Base-by-base conservation (phyloP, 2,329 filamentous ascomycete species). In the Penicillium fuscoglaucum region DNA sequence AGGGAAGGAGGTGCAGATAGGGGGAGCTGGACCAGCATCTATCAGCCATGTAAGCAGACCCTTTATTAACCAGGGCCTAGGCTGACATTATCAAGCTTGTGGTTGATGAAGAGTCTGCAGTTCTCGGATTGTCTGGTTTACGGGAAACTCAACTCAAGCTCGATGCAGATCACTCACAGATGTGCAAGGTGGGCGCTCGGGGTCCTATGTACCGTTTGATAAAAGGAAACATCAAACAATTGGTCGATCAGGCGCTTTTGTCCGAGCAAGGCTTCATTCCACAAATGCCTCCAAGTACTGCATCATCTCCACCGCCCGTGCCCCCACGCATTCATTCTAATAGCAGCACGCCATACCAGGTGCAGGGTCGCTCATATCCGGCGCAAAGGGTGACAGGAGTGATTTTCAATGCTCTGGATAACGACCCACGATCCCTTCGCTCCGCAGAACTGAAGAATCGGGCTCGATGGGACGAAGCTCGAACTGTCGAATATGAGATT, bases 91-190 rank as follows among this genome's bases (percentile, higher is more conserved):
- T 12, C 13, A 46, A 74, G 72, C 58, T 72, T 49, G 69, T 74
- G 4, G 72, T 74, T 3, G 70, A 74, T 31, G 72, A 74, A 60
- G 68, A 74, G 31, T 74, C 72, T 0, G 72, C 72, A 8, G 63
- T 74, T 7, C 67, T 74, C 6, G 72, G 72, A 9, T 57, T 72
- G 4, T 70, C 70, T 7, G 70, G 70, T 1, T 61, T 72, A 35
- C 69, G 72, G 10, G 72, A 74, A 57, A 74, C 72, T 2, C 71
- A 71, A 10, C 60, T 74, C 7, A 73, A 73, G 29, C 69, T 72
- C 4, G 71, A 74, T 41, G 72, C 72, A 19, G 70, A 73, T 55
- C 71, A 74, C 56, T 73, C 70, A 3, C 66, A 72, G 50, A 74
- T 74, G 72, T 74, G 72, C 62, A 74, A 73, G 52, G 60, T 72